phyloP scores from a whole-genome alignment of 1,284 basidiomycete species.

The Fomitopsis palustris region DNA sequence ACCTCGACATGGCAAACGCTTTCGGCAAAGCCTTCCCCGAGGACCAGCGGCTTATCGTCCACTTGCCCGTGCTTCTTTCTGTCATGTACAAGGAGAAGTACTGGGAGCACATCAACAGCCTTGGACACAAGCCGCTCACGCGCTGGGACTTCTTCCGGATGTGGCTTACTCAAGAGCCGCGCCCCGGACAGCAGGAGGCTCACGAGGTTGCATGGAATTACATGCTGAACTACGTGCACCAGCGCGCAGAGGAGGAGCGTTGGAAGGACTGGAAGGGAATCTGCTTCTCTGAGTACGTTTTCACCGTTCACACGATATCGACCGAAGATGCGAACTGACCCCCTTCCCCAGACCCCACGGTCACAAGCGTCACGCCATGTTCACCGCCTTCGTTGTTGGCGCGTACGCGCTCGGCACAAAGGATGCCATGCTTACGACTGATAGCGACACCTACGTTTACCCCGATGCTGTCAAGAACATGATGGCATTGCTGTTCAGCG shows the following conservation, averaged over 20 bases:
- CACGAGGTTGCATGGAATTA: slow-evolving; percentile 16
- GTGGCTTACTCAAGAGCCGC: slow-evolving; percentile 11
- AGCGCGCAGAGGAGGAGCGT: slow-evolving; percentile 9
- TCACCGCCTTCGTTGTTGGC: slow-evolving; percentile 20
- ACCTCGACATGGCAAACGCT: slow-evolving; percentile 13
- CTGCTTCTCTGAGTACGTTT: slow-evolving; percentile 20
- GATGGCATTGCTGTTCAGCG: slow-evolving; percentile 18
- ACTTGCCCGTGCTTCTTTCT: slow-evolving; percentile 17
- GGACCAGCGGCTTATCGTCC: slow-evolving; percentile 14
- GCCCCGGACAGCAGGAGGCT: slow-evolving; percentile 12
- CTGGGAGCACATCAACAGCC: slow-evolving; percentile 8
- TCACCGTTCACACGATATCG: background rate
- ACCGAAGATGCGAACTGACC: background rate
- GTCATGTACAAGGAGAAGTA: slow-evolving; percentile 19
- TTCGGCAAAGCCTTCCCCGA: slow-evolving; percentile 17
- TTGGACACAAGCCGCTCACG: slow-evolving; percentile 7
- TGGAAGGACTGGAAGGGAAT: slow-evolving; percentile 19
- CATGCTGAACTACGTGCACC: slow-evolving; percentile 14
- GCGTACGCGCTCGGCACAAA: slow-evolving; percentile 20
- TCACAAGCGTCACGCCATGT: slow-evolving; percentile 23
- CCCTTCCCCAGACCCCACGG: slow-evolving; percentile 14
- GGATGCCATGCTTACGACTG: slow-evolving; percentile 21
- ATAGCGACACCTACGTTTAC: slow-evolving; percentile 21
- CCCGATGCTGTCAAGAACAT: slow-evolving; percentile 15
- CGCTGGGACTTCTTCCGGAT: slow-evolving; percentile 14